Percentiles rank a stretch among this genome's conserved stretches.
Conservation (phyloP, 257 asterid genomes). For the Mentha longifolia region DNA sequence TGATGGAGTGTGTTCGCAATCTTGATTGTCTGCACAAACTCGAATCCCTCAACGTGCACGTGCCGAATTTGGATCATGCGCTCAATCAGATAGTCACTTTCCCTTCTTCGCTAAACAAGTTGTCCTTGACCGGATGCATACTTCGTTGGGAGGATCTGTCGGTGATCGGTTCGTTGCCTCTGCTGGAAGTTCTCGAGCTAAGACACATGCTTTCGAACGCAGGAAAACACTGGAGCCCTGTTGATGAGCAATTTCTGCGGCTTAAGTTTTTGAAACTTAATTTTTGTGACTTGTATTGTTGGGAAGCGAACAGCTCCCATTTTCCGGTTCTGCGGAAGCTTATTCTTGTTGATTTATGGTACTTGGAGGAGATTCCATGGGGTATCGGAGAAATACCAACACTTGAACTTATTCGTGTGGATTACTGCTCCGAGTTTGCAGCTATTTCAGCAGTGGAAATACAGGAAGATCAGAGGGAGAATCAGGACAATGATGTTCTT, state of each 20-base stretch:
- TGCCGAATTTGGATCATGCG: too few relatives aligned
- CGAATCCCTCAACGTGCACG: too few relatives aligned
- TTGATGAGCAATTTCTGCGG: neutral
- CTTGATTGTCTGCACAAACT: too few relatives aligned
- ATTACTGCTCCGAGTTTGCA: neutral
- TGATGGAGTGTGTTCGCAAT: too few relatives aligned
- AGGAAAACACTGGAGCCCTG: neutral
- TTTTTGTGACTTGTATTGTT: neutral
- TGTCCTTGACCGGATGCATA: neutral
- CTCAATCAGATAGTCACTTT: neutral
- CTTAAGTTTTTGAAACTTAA: neutral
- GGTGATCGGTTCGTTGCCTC: constrained; percentile 4
- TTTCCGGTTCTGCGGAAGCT: neutral
- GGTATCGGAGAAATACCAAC: constrained; percentile 35
- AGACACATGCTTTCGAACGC: too few relatives aligned
- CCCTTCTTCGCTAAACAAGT: neutral
- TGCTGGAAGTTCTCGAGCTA: neutral
- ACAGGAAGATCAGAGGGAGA: neutral
- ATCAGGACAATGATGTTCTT: neutral
- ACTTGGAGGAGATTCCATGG: too few relatives aligned
- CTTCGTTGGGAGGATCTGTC: neutral
- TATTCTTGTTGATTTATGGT: neutral
- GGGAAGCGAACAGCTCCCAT: neutral
- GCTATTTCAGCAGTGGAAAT: neutral
- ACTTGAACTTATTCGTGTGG: constrained; percentile 1